These are phyloP conservation scores for Fusarium verticillioides DNA, from an alignment of 2,329 filamentous ascomycete species.

Conservation along the genomic window DNA sequence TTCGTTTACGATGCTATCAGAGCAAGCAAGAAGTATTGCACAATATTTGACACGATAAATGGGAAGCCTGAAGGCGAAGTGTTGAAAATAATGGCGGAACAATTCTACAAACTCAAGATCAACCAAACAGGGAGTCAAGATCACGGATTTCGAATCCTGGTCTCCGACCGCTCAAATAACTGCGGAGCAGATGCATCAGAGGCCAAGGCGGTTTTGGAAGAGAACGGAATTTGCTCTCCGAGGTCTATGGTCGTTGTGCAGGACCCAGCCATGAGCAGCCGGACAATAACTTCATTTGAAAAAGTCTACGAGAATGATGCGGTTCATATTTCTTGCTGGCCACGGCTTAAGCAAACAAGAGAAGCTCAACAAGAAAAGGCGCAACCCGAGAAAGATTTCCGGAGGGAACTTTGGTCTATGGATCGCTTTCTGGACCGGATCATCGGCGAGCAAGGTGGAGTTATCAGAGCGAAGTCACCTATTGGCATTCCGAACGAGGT, in stretches of 20 bases:
- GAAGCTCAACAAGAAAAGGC: accelerated
- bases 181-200: conserved; percentile 8
- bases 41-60: neutral
- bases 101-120: neutral
- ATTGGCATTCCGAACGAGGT: conserved; percentile 17
- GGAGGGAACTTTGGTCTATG: conserved; percentile 22
- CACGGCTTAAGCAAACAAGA: accelerated
- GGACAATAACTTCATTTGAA: neutral
- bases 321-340: neutral
- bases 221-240: accelerated
- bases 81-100: conserved; percentile 4
- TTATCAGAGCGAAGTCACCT: accelerated
- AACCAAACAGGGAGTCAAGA: accelerated
- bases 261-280: conserved; percentile 20
- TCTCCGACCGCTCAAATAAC: neutral
- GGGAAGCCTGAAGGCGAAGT: conserved; percentile 19
- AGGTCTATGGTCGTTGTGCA: conserved; percentile 10
- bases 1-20: conserved; percentile 21
- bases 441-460: neutral
- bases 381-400: accelerated
- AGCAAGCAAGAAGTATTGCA: neutral
- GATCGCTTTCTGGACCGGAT: conserved; percentile 14
- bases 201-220: neutral
- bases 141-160: neutral
- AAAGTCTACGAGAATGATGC: neutral